Conservation (phyloP, 2,329 filamentous ascomycete species). For the Macrophomina tecta region DNA sequence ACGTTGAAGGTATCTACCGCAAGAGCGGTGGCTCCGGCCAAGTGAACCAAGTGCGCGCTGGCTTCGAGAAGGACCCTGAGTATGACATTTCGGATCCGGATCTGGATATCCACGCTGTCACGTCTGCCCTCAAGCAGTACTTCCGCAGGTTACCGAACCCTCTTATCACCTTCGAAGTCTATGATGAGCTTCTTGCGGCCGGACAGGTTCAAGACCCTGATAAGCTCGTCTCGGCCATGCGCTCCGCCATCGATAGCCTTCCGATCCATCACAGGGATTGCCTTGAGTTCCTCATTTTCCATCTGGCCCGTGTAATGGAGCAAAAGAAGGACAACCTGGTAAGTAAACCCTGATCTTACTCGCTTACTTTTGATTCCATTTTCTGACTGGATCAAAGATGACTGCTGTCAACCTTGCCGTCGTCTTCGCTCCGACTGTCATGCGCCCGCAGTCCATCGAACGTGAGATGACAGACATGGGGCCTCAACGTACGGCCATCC, state of each 20-base stretch:
- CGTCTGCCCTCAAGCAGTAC: constrained; percentile 95
- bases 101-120: constrained; percentile 94
- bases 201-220: constrained; percentile 67
- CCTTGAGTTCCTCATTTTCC: constrained; percentile 92
- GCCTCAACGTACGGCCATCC: constrained; percentile 87
- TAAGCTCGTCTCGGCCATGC: constrained; percentile 62
- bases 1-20: constrained; percentile 95
- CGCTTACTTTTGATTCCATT: neutral
- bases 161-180: constrained; percentile 89
- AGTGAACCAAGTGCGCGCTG: constrained; percentile 86
- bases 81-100: constrained; percentile 93
- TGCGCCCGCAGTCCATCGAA: constrained; percentile 87
- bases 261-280: constrained; percentile 86
- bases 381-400: constrained; percentile 66
- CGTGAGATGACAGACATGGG: constrained; percentile 97
- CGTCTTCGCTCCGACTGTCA: constrained; percentile 96
- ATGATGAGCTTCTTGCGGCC: constrained; percentile 85
- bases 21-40: constrained; percentile 94
- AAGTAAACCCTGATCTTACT: constrained; percentile 44
- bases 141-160: constrained; percentile 91
- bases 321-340: constrained; percentile 85
- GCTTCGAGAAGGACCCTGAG: constrained; percentile 85
- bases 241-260: constrained; percentile 76
- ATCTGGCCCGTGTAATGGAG: constrained; percentile 83
- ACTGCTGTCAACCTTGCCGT: constrained; percentile 94